Evolutionary conservation across 768 basidiomycete species (phyloP).

Genomic region (Solioccasus polychromus): DNA sequence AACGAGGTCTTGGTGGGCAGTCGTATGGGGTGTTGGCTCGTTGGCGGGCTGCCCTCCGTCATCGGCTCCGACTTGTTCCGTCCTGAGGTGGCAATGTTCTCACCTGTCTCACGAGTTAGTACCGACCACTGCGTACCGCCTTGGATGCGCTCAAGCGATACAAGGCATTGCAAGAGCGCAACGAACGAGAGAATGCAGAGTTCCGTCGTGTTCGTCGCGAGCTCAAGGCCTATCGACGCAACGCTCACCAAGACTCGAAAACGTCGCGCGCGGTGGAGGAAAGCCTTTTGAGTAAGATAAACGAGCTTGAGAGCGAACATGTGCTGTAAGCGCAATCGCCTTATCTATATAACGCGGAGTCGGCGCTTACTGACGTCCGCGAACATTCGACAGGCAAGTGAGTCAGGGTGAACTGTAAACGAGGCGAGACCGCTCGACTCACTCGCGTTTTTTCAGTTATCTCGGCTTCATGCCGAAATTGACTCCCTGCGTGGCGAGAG

Average conservation of each 20-base stretch:
- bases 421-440: slow-evolving; percentile 14
- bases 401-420: slow-evolving; percentile 14
- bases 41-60: slow-evolving; percentile 2
- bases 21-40: background rate
- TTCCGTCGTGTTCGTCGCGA: slow-evolving; percentile 33
- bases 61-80: slow-evolving; percentile 24
- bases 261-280: slow-evolving; percentile 36
- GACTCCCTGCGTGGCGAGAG: slow-evolving; percentile 34
- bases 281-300: slow-evolving; percentile 31
- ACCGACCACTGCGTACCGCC: slow-evolving; percentile 29
- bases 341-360: slow-evolving; percentile 1
- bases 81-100: slow-evolving; percentile 13
- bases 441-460: slow-evolving; percentile 27
- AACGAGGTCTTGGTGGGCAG: background rate
- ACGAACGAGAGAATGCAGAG: slow-evolving; percentile 29
- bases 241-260: slow-evolving; percentile 32
- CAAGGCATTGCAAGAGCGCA: slow-evolving; percentile 36
- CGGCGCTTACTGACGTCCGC: slow-evolving; percentile 14
- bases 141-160: slow-evolving; percentile 38
- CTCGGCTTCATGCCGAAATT: slow-evolving; percentile 35
- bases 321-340: slow-evolving; percentile 27
- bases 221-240: slow-evolving; percentile 28
- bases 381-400: slow-evolving; percentile 27
- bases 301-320: slow-evolving; percentile 31
- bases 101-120: slow-evolving; percentile 26